Evolutionary conservation across 2,329 filamentous ascomycete species (phyloP).

Genomic region (Claviceps lovelessii): DNA sequence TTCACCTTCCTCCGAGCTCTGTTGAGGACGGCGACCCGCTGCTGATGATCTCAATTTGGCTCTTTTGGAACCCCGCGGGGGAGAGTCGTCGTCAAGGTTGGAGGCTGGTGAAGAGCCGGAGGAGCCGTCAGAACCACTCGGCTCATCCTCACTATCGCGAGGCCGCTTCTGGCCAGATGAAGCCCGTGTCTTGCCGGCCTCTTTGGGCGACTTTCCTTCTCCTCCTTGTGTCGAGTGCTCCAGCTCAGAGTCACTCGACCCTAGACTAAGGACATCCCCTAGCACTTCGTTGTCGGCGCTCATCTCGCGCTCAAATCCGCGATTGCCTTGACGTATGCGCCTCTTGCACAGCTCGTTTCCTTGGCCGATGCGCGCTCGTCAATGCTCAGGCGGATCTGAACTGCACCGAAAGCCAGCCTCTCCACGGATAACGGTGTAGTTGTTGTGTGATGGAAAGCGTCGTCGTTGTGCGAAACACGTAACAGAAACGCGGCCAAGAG

Average conservation of each 20-base stretch:
- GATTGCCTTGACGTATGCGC: not conserved
- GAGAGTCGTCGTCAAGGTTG: not conserved
- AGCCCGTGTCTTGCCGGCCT: not conserved
- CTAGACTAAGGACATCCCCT: constrained; percentile 2
- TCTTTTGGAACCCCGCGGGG: constrained; percentile 9
- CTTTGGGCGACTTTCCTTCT: not conserved
- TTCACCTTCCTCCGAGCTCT: constrained; percentile 20
- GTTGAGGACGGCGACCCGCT: not conserved
- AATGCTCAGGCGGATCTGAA: not conserved
- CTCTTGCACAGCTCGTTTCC: not conserved
- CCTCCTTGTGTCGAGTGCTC: not conserved
- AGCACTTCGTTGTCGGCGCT: not conserved
- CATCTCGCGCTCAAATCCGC: not conserved
- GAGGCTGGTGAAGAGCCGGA: constrained; percentile 1
- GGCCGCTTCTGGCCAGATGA: constrained; percentile 1
- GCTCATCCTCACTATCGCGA: not conserved
- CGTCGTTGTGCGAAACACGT: not conserved
- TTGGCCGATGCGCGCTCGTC: not conserved
- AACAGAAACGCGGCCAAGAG: not conserved
- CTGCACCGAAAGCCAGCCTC: not conserved
- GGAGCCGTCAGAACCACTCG: constrained; percentile 2
- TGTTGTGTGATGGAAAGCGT: not conserved
- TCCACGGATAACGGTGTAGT: not conserved
- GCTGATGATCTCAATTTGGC: constrained; percentile 6
- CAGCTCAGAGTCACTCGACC: constrained; percentile 2